A percentile compares a stretch with the other conserved stretches of the same genome.
These are phyloP conservation scores for Pyropia haitanensis DNA, from an alignment of 23 red algal genomes.

Conservation along the genomic window DNA sequence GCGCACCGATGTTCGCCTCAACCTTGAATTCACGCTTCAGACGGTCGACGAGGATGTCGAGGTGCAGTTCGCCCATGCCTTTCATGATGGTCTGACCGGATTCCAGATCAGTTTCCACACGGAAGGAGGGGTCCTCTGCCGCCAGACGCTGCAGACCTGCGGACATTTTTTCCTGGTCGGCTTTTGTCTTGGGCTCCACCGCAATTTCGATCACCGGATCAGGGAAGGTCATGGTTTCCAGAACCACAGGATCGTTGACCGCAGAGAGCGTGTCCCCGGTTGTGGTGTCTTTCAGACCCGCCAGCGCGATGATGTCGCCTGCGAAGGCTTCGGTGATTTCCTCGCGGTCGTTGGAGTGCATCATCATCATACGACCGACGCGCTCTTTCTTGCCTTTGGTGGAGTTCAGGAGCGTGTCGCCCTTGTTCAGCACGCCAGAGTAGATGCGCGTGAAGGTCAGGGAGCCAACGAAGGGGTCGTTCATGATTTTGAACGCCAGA, in stretches of 20 bases:
- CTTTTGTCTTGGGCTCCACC: slow-evolving; percentile 93
- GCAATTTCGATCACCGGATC: slow-evolving; percentile 92
- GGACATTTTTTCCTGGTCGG: slow-evolving; percentile 88
- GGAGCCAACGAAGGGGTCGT: slow-evolving; percentile 88
- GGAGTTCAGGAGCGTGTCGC: slow-evolving; percentile 75
- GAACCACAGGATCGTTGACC: slow-evolving; percentile 61
- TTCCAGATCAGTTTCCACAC: slow-evolving; percentile 84
- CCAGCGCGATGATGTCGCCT: slow-evolving; percentile 93
- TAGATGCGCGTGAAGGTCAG: slow-evolving; percentile 93
- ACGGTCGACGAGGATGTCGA: slow-evolving; percentile 97
- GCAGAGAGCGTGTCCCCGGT: slow-evolving; percentile 95
- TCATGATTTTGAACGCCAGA: slow-evolving; percentile 92
- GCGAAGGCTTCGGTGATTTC: slow-evolving; percentile 79
- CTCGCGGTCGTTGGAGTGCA: slow-evolving; percentile 96
- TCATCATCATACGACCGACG: slow-evolving; percentile 83
- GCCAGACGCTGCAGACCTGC: slow-evolving; percentile 73
- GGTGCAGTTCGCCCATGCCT: slow-evolving; percentile 96
- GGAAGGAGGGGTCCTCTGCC: slow-evolving; percentile 91
- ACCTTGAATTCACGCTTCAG: slow-evolving; percentile 98
- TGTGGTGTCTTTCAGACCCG: slow-evolving; percentile 90
- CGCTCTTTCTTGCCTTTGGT: slow-evolving; percentile 86
- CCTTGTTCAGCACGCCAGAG: slow-evolving; percentile 77
- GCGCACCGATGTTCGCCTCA: slow-evolving; percentile 81
- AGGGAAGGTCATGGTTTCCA: slow-evolving; percentile 96
- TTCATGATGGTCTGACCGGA: slow-evolving; percentile 92